Evolutionary conservation across 495 filamentous ascomycete species (phyloP).

Genomic region (Aspergillus heteromorphus): DNA sequence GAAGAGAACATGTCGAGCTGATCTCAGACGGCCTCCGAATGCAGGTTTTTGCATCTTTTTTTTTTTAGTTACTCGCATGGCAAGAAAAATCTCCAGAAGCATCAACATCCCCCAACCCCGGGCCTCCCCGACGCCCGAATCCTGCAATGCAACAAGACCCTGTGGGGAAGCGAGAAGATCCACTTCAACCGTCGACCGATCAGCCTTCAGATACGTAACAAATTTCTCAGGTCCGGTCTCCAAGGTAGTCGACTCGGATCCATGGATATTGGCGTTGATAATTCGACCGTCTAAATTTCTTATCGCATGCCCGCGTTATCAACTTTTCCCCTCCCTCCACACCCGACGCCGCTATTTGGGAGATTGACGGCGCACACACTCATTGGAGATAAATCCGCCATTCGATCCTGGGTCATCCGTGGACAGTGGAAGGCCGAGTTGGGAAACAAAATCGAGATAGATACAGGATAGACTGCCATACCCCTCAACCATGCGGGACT

Average conservation of each 20-base stretch:
- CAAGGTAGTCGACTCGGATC: neutral
- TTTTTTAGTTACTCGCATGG: neutral
- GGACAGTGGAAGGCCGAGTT: neutral
- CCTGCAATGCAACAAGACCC: neutral
- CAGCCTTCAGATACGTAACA: neutral
- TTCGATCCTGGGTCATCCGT: neutral
- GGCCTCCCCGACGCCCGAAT: neutral
- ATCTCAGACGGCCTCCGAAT: neutral
- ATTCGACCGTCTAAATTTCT: neutral
- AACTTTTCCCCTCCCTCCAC: neutral
- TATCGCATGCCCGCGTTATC: neutral
- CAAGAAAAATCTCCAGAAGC: neutral
- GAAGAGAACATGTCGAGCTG: too few species aligned
- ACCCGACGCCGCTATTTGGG: neutral
- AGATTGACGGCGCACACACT: neutral
- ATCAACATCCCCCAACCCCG: neutral
- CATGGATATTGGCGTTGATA: neutral
- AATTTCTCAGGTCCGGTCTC: neutral
- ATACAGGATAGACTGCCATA: neutral
- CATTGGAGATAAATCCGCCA: neutral
- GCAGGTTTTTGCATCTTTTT: neutral
- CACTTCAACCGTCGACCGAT: neutral
- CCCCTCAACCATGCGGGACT: constrained; percentile 10
- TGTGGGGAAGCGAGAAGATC: neutral
- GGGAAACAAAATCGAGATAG: neutral